phyloP scores from a whole-genome alignment of 176 grass and related monocot species.

The Bonia amplexicaulis region DNA sequence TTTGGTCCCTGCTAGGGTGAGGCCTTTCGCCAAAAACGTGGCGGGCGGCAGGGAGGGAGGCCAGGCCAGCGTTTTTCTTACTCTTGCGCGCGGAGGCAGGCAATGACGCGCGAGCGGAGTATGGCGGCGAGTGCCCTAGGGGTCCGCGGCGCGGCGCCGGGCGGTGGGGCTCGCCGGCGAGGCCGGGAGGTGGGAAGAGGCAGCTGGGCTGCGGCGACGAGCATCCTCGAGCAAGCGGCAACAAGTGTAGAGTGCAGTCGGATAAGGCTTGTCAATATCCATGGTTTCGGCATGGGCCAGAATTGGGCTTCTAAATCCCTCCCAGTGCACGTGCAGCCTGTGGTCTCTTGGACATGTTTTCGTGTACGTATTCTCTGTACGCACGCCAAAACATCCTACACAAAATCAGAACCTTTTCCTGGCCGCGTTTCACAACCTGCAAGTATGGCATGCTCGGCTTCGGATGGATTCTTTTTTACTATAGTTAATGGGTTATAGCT shows the following conservation, averaged over 20 bases:
- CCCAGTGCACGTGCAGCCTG: too few species aligned
- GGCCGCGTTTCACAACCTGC: too few species aligned
- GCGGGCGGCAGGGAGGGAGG: neutral
- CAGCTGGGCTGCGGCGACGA: conserved; percentile 4
- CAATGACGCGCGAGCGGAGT: conserved; percentile 44
- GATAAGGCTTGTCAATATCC: neutral
- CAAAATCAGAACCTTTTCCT: too few species aligned
- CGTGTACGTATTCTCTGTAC: too few species aligned
- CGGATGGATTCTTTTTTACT: too few species aligned
- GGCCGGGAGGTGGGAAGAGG: neutral
- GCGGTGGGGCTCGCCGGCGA: neutral
- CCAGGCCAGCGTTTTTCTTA: neutral
- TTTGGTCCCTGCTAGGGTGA: neutral
- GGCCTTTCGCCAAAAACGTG: conserved; percentile 12
- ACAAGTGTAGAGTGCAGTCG: neutral
- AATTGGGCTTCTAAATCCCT: too few species aligned
- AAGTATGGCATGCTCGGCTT: too few species aligned
- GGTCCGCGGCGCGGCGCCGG: neutral
- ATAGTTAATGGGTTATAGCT: too few species aligned
- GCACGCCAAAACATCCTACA: too few species aligned
- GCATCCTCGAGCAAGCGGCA: neutral
- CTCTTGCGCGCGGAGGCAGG: conserved; percentile 53
- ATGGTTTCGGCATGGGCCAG: too few species aligned
- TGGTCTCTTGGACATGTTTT: too few species aligned
- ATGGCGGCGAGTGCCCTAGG: conserved; percentile 37